These are phyloP conservation scores for Penicillium sp. DNA, from an alignment of 2,329 filamentous ascomycete species.

Conservation along the genomic window DNA sequence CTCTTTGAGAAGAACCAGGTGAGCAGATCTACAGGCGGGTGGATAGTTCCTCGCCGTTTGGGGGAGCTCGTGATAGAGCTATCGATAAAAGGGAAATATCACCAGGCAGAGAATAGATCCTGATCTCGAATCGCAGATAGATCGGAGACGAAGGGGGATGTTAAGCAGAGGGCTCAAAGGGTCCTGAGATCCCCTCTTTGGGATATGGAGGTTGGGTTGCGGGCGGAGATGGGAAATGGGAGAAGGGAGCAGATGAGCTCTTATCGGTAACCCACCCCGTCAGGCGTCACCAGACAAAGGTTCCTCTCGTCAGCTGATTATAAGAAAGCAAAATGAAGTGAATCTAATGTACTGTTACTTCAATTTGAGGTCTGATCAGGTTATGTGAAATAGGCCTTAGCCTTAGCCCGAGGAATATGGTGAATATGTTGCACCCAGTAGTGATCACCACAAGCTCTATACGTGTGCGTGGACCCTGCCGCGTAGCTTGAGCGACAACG, in stretches of 20 bases:
- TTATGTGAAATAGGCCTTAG: no score
- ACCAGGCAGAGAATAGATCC: neutral
- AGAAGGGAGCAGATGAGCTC: neutral
- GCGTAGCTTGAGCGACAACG: neutral
- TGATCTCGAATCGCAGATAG: neutral
- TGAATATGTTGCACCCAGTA: neutral
- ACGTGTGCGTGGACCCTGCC: neutral
- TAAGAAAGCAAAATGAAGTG: neutral
- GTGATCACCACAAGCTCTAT: neutral
- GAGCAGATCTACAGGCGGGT: slow-evolving; percentile 40
- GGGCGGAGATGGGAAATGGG: slow-evolving; percentile 5
- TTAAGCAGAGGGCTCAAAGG: neutral
- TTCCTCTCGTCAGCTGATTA: neutral
- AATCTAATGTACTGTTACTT: no score
- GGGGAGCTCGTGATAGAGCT: slow-evolving; percentile 3
- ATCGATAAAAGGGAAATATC: neutral
- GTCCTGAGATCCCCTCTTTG: neutral
- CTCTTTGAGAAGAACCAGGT: slow-evolving; percentile 45
- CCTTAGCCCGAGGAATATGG: no score
- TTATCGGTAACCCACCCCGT: neutral
- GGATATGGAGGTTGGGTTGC: neutral
- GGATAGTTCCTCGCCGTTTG: slow-evolving; percentile 27
- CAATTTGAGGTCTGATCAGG: no score
- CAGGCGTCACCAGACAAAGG: neutral
- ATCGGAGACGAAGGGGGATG: neutral